Evolutionary conservation across 1,139 yeast genomes (phyloP), one percentile per base, ranked within the genome.

Genomic region (Diutina mesorugosa): DNA sequence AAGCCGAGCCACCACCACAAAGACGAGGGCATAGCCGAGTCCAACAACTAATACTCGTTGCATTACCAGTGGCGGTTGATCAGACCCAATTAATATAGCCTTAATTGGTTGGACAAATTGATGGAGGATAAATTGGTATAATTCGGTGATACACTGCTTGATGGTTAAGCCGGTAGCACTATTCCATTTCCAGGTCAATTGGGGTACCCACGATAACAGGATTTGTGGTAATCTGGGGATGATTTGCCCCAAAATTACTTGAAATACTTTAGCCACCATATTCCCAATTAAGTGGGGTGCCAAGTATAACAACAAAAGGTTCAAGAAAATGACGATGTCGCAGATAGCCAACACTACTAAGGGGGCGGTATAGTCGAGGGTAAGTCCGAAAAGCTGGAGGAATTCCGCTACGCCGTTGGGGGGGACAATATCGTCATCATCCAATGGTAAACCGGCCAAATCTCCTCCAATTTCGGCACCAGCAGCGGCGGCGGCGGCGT

Each of bases 261-360:
- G 45, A 8, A 16, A 8, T 16, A 30, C 26, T 38, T 50, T 32
- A n/a, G 68, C 61, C 12, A 69, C 58, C 55, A 69, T 47, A 56
- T 67, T 71, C 4, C 88, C 88, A 12, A 80, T 56, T 51, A 77
- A 62, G 6, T 83, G 79, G 0, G 90, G 90, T 2, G 83, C 61
- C 47, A 80, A 70, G 63, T 83, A 85, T 3, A 81, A 71, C 6
- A 73, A 56, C 45, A 78, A 70, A 54, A 83, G 64, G 56, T 77
- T 78, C 1, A 72, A 66, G 0, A 78, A 65, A 7, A 80, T 70
- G 29, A 79, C 67, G 2, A 73, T 62, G 59, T 82, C 77, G 45
- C 80, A 70, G 35, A 73, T 51, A 1, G 68, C 53, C 72, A 73
- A 68, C 45, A 74, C 64, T 35, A 70, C 61, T 6, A 76, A 57